A percentile compares a stretch with the other conserved stretches of the same genome.
Evolutionary conservation across 2,329 filamentous ascomycete genomes (phyloP).

Genomic region (Aureobasidium mangrovei): DNA sequence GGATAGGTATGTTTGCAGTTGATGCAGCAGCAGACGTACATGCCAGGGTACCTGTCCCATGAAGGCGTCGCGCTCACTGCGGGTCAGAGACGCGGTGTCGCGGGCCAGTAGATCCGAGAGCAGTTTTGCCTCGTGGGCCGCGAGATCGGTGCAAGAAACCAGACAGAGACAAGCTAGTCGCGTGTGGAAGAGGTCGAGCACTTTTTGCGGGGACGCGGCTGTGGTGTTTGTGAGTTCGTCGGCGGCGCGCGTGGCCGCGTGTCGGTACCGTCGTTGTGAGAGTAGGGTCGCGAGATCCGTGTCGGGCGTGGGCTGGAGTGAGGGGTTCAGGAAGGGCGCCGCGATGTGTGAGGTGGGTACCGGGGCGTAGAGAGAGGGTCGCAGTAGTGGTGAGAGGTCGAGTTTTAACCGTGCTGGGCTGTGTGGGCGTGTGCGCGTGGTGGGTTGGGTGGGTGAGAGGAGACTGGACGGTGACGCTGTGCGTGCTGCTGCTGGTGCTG

Average conservation of each 20-base stretch:
- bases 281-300: constrained; percentile 62
- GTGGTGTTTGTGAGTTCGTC: constrained; percentile 32
- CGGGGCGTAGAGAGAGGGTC: constrained; percentile 74
- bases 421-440: constrained; percentile 16
- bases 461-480: constrained; percentile 9
- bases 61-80: not conserved
- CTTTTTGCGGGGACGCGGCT: constrained; percentile 52
- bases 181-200: constrained; percentile 72
- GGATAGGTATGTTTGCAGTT: constrained; percentile 78
- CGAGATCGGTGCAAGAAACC: constrained; percentile 62
- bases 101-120: constrained; percentile 47
- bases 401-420: constrained; percentile 33
- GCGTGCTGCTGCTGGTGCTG: constrained; percentile 6
- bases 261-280: constrained; percentile 65
- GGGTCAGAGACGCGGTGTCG: constrained; percentile 8
- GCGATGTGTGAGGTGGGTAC: constrained; percentile 56
- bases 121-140: constrained; percentile 53
- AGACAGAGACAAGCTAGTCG: constrained; percentile 62
- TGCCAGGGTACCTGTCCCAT: constrained; percentile 64
- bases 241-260: constrained; percentile 36
- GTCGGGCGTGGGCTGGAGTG: constrained; percentile 53
- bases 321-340: constrained; percentile 58
- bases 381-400: constrained; percentile 73
- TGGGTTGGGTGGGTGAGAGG: constrained; percentile 18
- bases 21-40: constrained; percentile 70